Percentiles rank a stretch among this genome's conserved stretches.
These are phyloP conservation scores for Phoenix dactylifera DNA, from an alignment of 176 grass and related monocot genomes.

Conservation along the genomic window DNA sequence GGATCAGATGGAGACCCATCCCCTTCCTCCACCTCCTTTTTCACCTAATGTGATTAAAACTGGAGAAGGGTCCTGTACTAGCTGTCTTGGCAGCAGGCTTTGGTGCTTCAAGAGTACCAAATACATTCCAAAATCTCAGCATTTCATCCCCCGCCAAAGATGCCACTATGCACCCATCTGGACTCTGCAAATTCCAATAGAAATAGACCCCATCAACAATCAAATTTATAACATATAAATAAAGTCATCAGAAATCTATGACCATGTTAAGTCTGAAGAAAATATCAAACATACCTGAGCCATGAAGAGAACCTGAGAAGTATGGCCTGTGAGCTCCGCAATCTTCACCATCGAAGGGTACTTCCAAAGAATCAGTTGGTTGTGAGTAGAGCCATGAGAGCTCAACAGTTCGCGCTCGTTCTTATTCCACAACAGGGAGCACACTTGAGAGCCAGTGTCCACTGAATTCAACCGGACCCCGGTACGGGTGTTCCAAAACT, in stretches of 20 bases:
- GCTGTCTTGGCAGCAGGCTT: conserved; percentile 43
- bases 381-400: conserved; percentile 8
- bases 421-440: conserved; percentile 22
- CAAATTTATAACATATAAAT: not conserved
- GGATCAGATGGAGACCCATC: no score
- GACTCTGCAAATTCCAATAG: conserved; percentile 36
- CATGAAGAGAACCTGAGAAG: conserved; percentile 17
- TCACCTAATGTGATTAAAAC: conserved; percentile 59
- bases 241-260: no score
- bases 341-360: conserved; percentile 22
- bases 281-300: not conserved
- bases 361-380: conserved; percentile 18
- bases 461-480: conserved; percentile 12
- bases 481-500: conserved; percentile 23
- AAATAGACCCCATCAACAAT: not conserved
- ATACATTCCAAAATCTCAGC: conserved; percentile 63
- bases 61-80: conserved; percentile 39
- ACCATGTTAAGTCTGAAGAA: not conserved
- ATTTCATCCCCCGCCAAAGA: conserved; percentile 65
- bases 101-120: conserved; percentile 40
- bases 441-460: conserved; percentile 8
- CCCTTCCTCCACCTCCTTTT: not conserved
- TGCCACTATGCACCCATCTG: conserved; percentile 57
- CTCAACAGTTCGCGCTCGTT: conserved; percentile 11
- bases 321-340: conserved; percentile 14